These are phyloP conservation scores for Sugiyamaella grinbergsii DNA, from an alignment of 1,139 yeast species.

Conservation along the genomic window DNA sequence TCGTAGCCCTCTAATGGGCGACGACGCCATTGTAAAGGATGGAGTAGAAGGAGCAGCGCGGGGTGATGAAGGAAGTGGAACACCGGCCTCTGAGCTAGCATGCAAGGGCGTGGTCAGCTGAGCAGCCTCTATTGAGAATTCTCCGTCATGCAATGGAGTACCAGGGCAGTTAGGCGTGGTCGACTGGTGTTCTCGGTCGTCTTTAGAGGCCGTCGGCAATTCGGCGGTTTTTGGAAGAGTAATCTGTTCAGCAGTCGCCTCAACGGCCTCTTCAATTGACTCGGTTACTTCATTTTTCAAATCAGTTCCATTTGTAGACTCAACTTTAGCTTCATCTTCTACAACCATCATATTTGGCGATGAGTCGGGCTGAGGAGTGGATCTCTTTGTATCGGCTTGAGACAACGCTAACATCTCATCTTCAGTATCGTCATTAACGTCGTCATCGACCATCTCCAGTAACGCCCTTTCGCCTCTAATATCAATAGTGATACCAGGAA, in stretches of 20 bases:
- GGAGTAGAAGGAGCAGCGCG: constrained; percentile 15
- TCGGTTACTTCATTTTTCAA: too few species aligned
- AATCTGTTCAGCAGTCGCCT: not conserved
- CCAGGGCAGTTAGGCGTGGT: constrained; percentile 16
- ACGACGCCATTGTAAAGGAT: constrained; percentile 1
- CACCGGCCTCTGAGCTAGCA: not conserved
- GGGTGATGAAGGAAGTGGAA: constrained; percentile 2
- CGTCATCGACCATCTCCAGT: constrained; percentile 53
- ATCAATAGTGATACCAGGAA: constrained; percentile 60
- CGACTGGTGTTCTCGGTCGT: not conserved
- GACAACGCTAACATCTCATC: constrained; percentile 32
- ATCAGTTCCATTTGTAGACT: too few species aligned
- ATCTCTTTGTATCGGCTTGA: constrained; percentile 6
- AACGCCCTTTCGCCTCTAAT: constrained; percentile 61
- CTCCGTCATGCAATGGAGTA: constrained; percentile 5
- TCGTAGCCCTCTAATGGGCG: not conserved
- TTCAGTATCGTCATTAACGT: constrained; percentile 44
- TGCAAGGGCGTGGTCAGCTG: constrained; percentile 11
- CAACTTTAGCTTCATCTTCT: too few species aligned
- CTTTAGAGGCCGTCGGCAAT: not conserved
- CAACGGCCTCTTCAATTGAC: not conserved
- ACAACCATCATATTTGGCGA: not conserved
- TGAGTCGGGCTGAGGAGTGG: constrained; percentile 13
- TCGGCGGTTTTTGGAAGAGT: not conserved
- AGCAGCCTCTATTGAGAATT: constrained; percentile 10